Evolutionary conservation across 2,329 filamentous ascomycete genomes (phyloP).

Genomic region (Diplodia intermedia): DNA sequence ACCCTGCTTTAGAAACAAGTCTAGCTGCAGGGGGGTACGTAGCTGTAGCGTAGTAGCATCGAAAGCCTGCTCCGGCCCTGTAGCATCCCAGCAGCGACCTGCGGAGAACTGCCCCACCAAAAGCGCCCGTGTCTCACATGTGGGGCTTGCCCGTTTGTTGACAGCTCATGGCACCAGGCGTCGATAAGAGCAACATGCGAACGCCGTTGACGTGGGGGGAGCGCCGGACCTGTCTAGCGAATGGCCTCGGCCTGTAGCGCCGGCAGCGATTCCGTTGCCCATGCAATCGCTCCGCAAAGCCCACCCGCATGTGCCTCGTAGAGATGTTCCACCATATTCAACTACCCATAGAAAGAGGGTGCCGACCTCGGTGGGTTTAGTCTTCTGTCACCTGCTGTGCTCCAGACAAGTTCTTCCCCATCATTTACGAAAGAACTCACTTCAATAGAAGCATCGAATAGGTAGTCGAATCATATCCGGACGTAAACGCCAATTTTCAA

Average conservation of each 20-base stretch:
- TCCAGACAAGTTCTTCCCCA: not conserved
- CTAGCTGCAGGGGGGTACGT: conserved; percentile 20
- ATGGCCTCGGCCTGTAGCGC: not conserved
- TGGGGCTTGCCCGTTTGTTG: not conserved
- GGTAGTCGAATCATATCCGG: no score
- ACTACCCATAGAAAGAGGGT: no score
- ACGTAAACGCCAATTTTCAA: no score
- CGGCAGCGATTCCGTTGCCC: not conserved
- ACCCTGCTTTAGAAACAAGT: not conserved
- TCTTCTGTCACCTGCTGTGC: no score
- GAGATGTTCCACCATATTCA: no score
- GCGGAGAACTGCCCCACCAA: conserved; percentile 12
- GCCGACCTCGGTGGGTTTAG: no score
- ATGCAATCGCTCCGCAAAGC: no score
- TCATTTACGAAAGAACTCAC: not conserved
- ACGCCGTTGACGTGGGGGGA: conserved; percentile 22
- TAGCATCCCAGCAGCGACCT: conserved; percentile 2
- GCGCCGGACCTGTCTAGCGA: not conserved
- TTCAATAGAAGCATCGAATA: no score
- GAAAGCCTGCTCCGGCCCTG: conserved; percentile 14
- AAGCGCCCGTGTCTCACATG: conserved; percentile 1
- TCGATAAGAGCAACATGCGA: conserved; percentile 14
- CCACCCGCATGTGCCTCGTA: no score
- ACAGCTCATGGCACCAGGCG: not conserved
- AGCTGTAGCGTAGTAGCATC: not conserved